A percentile compares a stretch with the other conserved stretches of the same genome.
Evolutionary conservation across 768 basidiomycete genomes (phyloP).

Genomic region (Podaxis sp.): DNA sequence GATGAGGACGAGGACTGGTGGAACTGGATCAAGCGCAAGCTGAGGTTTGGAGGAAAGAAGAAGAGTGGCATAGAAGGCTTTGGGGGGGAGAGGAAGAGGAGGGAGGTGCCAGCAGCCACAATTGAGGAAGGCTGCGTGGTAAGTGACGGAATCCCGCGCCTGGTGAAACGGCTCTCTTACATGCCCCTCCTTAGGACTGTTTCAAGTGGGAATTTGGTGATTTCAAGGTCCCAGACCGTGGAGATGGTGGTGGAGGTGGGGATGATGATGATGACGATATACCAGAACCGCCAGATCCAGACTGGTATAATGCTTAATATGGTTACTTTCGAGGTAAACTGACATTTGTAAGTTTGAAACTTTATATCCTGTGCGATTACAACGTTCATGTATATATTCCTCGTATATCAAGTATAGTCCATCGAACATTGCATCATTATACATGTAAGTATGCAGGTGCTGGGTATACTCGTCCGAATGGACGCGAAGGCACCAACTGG

Average conservation of each 20-base stretch:
- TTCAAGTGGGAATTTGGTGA: constrained; percentile 73
- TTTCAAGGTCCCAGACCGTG: constrained; percentile 26
- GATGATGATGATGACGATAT: constrained; percentile 4
- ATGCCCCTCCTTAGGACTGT: constrained; percentile 54
- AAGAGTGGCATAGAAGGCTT: constrained; percentile 31
- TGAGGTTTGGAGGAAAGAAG: constrained; percentile 16
- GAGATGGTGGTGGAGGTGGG: neutral
- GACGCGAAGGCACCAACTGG: neutral
- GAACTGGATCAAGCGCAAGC: constrained; percentile 7
- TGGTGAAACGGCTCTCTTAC: neutral
- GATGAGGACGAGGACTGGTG: constrained; percentile 30
- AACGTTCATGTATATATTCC: neutral
- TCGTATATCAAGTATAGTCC: neutral
- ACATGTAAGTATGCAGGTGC: neutral
- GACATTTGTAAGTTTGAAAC: neutral
- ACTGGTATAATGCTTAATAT: neutral
- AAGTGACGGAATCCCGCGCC: constrained; percentile 17
- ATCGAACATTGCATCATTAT: neutral
- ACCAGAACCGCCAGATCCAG: constrained; percentile 5
- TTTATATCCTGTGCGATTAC: neutral
- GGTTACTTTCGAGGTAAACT: neutral
- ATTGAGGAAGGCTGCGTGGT: constrained; percentile 66
- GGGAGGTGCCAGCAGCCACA: constrained; percentile 56
- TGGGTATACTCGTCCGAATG: neutral
- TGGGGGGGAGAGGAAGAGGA: constrained; percentile 20